Percentiles rank a stretch among this genome's conserved stretches.
phyloP scores from a whole-genome alignment of 2,329 filamentous ascomycete genomes.

The Dactylellina cionopaga region DNA sequence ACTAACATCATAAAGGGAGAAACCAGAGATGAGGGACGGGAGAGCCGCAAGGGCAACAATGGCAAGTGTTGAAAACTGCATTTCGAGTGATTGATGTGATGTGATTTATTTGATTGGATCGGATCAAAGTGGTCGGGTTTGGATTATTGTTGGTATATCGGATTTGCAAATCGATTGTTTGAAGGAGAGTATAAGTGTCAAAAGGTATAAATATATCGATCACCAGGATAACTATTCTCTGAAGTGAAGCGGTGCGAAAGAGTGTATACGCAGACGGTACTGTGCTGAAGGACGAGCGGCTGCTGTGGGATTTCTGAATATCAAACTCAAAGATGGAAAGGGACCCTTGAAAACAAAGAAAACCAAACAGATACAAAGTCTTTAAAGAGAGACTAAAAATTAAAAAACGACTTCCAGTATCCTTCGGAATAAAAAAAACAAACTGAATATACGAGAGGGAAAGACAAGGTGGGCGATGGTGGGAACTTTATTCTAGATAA shows the following conservation, averaged over 20 bases:
- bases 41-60: slow-evolving; percentile 36
- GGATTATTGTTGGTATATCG: not conserved
- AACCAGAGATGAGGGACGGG: slow-evolving; percentile 38
- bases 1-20: slow-evolving; percentile 34
- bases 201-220: slow-evolving; percentile 24
- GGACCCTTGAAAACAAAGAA: slow-evolving; percentile 21
- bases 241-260: slow-evolving; percentile 38
- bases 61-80: slow-evolving; percentile 43
- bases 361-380: slow-evolving; percentile 9
- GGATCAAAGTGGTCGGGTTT: not conserved
- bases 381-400: slow-evolving; percentile 31
- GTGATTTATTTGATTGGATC: not conserved
- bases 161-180: not conserved
- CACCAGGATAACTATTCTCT: slow-evolving; percentile 50
- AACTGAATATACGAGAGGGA: not conserved
- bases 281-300: slow-evolving; percentile 28
- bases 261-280: slow-evolving; percentile 24
- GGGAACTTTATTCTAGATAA: slow-evolving; percentile 47
- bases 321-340: slow-evolving; percentile 37
- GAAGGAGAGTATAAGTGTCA: slow-evolving; percentile 22
- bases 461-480: slow-evolving; percentile 38
- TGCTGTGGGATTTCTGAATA: slow-evolving; percentile 51
- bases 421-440: slow-evolving; percentile 7
- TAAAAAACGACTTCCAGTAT: slow-evolving; percentile 7
- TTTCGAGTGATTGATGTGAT: slow-evolving; percentile 15